These are phyloP conservation scores for Porpolomopsis calyptriformis DNA, from an alignment of 768 basidiomycete species.

Conservation along the genomic window DNA sequence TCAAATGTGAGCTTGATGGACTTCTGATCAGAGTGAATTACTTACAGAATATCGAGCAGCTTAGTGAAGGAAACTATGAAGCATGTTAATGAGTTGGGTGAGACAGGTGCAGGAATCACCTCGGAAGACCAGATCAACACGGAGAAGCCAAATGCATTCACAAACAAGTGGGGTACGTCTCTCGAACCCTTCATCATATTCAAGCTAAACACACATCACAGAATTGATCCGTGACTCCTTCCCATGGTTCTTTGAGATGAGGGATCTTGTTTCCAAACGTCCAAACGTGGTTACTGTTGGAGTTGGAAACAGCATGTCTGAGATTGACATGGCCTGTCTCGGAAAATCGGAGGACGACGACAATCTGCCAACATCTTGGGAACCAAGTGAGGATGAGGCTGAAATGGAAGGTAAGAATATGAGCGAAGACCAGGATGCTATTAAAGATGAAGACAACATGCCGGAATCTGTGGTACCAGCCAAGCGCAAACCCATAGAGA, in stretches of 20 bases:
- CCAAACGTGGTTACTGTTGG: slow-evolving; percentile 2
- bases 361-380: neutral
- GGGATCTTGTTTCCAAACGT: neutral
- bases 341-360: neutral
- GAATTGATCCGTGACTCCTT: neutral
- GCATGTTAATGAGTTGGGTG: slow-evolving; percentile 5
- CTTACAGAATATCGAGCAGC: neutral
- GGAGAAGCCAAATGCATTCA: slow-evolving; percentile 7
- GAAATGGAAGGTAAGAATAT: neutral
- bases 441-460: too few species aligned
- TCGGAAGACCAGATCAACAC: slow-evolving; percentile 11
- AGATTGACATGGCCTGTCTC: neutral
- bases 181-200: neutral
- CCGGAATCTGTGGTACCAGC: too few species aligned
- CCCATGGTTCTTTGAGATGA: slow-evolving; percentile 4
- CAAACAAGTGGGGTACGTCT: slow-evolving; percentile 8
- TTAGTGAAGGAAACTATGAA: neutral
- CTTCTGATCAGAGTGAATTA: neutral
- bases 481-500: slow-evolving; percentile 11
- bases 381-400: neutral
- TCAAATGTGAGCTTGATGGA: neutral
- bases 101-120: slow-evolving; percentile 13
- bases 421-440: neutral
- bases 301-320: slow-evolving; percentile 1
- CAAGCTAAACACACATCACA: neutral